phyloP scores from a whole-genome alignment of 805 yeast genomes.

The Allodekkera sacchari region DNA sequence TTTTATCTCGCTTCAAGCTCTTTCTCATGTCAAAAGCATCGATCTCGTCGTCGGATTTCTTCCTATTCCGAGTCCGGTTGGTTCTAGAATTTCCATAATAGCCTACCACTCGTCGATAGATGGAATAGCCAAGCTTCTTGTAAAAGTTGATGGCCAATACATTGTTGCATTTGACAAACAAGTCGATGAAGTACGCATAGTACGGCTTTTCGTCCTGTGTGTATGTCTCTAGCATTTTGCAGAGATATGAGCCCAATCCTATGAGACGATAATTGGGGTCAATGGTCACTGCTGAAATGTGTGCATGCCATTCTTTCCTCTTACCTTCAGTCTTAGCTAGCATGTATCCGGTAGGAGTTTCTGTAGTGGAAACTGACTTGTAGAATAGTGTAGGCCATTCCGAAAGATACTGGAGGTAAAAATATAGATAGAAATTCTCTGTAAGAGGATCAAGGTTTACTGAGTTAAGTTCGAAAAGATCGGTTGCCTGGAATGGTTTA shows the following conservation, averaged over 20 bases:
- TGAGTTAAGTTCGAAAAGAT: constrained; percentile 61
- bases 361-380: constrained; percentile 41
- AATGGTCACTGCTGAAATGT: constrained; percentile 92
- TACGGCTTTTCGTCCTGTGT: constrained; percentile 64
- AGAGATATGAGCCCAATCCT: constrained; percentile 76
- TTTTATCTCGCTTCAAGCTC: constrained; percentile 47
- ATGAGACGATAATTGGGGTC: constrained; percentile 75
- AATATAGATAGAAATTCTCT: constrained; percentile 80
- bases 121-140: constrained; percentile 78
- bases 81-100: constrained; percentile 53
- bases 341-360: constrained; percentile 62
- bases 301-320: constrained; percentile 87
- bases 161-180: constrained; percentile 87
- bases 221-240: constrained; percentile 61
- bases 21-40: constrained; percentile 90
- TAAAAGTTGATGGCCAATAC: constrained; percentile 71
- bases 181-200: constrained; percentile 76
- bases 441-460: constrained; percentile 85
- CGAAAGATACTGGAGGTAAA: constrained; percentile 74
- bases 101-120: constrained; percentile 80
- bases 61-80: constrained; percentile 33
- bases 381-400: constrained; percentile 88
- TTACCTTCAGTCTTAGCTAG: constrained; percentile 95
- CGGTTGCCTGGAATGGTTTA: constrained; percentile 81
- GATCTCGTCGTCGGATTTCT: constrained; percentile 48